phyloP scores from a whole-genome alignment of 352 stramenopile genomes.

The Globisporangium spinosum region DNA sequence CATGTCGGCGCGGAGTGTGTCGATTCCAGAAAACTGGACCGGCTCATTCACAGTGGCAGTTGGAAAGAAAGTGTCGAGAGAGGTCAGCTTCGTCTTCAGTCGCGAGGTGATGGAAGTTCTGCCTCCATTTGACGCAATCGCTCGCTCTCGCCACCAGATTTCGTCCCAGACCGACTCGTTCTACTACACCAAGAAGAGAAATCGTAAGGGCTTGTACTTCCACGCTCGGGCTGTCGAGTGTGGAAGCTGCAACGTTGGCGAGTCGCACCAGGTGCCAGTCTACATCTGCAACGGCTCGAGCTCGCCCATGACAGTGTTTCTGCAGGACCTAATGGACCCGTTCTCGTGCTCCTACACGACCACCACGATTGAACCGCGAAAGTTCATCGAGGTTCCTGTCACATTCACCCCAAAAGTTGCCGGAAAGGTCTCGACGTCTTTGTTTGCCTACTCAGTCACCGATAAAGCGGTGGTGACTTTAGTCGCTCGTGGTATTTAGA shows the following conservation, averaged over 20 bases:
- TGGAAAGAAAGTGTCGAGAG: slow-evolving; percentile 41
- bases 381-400: slow-evolving; percentile 84
- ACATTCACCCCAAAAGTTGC: slow-evolving; percentile 71
- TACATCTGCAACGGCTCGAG: slow-evolving; percentile 87
- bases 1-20: slow-evolving; percentile 6
- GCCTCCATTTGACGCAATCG: slow-evolving; percentile 57
- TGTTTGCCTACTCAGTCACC: slow-evolving; percentile 75
- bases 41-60: slow-evolving; percentile 59
- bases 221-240: slow-evolving; percentile 82
- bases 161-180: slow-evolving; percentile 78
- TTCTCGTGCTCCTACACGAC: slow-evolving; percentile 75
- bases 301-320: slow-evolving; percentile 76
- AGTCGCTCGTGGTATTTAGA: slow-evolving; percentile 61
- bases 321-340: slow-evolving; percentile 72
- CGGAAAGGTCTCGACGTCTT: slow-evolving; percentile 76
- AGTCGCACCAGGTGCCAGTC: slow-evolving; percentile 76
- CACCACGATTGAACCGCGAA: slow-evolving; percentile 74
- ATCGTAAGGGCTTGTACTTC: slow-evolving; percentile 76
- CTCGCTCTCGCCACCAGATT: slow-evolving; percentile 55
- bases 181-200: slow-evolving; percentile 82
- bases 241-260: slow-evolving; percentile 62
- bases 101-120: slow-evolving; percentile 33
- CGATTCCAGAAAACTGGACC: slow-evolving; percentile 43
- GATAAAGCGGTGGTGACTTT: slow-evolving; percentile 81
- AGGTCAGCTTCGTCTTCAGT: slow-evolving; percentile 69